Base-by-base conservation (phyloP, 805 yeast genomes). In the Candida mattraensis region DNA sequence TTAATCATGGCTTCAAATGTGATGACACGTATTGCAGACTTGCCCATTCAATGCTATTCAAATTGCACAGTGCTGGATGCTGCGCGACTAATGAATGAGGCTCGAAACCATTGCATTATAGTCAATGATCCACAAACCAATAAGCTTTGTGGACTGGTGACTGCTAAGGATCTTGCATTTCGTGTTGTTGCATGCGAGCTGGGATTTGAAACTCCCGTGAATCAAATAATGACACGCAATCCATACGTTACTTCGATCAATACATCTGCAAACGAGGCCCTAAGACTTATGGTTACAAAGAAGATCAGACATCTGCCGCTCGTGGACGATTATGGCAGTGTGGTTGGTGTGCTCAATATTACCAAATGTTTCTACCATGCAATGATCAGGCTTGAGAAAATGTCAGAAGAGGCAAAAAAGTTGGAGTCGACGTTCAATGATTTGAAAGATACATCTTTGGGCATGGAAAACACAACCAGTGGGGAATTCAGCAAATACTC, bases 291-390 rank as follows among this genome's bases (percentile, higher is more conserved):
- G 74, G 72, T 67, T 5, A 49, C 56, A 9, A 59, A 54, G 30
- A 62, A 61, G 23, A 65, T 70, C 18, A 58, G 74, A 39, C 74
- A 70, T 45, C 50, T 70, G 33, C 74, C 75, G 1, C 51, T 70
- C 4, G 36, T 61, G 4, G 68, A 68, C 39, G 59, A 56, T 14
- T 31, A 28, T 8, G 63, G 61, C 3, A 27, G 44, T 6, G 69
- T 69, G 20, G 62, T 60, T n/a, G 74, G 73, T 2, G 61, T 70
- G 9, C 48, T 70, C 18, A 71, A 70, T 47, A 69, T 69, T 21
- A 70, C 74, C 4, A 60, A 67, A 33, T 69, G 75, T 30, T 70
- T 69, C 46, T 66, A 69, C 36, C 72, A 70, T 42, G 74, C 72
- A 0, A 64, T 70, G 67, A 48, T 62, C 3, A 50, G 69, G 30